phyloP scores from a whole-genome alignment of 108 stramenopile genomes.

The Pseudonitzschia delicatissima region DNA sequence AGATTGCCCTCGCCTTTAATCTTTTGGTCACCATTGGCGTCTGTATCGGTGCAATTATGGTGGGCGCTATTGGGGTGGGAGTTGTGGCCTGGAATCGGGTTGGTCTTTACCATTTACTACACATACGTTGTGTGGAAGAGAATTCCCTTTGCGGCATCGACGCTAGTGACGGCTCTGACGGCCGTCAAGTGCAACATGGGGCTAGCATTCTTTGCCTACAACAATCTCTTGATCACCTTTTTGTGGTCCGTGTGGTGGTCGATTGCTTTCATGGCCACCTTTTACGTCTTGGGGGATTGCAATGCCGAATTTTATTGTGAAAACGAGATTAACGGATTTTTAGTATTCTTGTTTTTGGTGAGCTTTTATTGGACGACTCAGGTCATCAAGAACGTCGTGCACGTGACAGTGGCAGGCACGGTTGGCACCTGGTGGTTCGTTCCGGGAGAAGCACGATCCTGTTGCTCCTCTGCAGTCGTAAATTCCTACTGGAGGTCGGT shows the following conservation, averaged over 20 bases:
- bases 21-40: conserved; percentile 39
- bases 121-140: conserved; percentile 63
- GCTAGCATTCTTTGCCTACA: conserved; percentile 57
- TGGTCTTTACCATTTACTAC: conserved; percentile 50
- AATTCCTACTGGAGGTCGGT: conserved; percentile 51
- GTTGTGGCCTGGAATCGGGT: conserved; percentile 40
- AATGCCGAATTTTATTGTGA: conserved; percentile 50
- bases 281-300: conserved; percentile 46
- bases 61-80: conserved; percentile 33
- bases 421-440: conserved; percentile 90
- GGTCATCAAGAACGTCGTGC: conserved; percentile 81
- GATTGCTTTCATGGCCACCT: conserved; percentile 42
- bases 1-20: conserved; percentile 60
- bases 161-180: conserved; percentile 63
- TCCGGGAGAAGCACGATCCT: conserved; percentile 53
- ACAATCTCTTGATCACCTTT: conserved; percentile 44
- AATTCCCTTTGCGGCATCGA: conserved; percentile 80
- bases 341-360: conserved; percentile 62
- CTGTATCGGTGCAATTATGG: conserved; percentile 24
- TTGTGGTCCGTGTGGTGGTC: conserved; percentile 65
- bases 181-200: conserved; percentile 69
- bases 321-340: conserved; percentile 25
- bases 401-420: conserved; percentile 76
- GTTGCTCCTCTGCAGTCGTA: conserved; percentile 59
- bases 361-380: conserved; percentile 78